Base-by-base conservation (phyloP, 208 protist species). In the Wallacemonas sp. region DNA sequence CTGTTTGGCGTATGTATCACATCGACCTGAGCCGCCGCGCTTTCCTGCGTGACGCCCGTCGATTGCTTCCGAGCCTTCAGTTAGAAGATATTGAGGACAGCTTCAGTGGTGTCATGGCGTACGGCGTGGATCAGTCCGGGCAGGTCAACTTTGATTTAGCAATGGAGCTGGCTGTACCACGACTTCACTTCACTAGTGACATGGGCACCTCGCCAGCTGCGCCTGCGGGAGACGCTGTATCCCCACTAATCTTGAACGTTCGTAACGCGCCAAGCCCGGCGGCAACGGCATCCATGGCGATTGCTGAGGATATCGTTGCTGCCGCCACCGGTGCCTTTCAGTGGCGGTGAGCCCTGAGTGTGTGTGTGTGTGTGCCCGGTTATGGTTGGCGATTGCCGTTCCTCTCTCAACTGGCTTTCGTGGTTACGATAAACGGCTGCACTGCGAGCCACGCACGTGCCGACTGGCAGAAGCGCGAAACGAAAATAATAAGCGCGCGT, bases 251-350 rank as follows among this genome's bases (percentile, higher is more conserved):
- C 65, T 21, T 91, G 1, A 79, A 90, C 58, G 75, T 93, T 15
- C 67, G 84, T 36, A 93, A 90, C 63, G 79, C 82, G 32, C 84
- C 87, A 0, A 89, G 78, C 33, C 87, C 84, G 17, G 68, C 82
- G 0, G 81, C 84, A 1, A 91, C 87, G 15, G 63, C 84, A 15
- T 85, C 62, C n/a, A 66, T 93, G 41, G 79, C 87, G 13, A 88
- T 91, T 37, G 84, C 84, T 9, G 68, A 88, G 27, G 68, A 81
- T 36, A 82, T 93, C 36, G 73, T 84, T 0, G 41, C 70, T 30
- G 53, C 41, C 21, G 67, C 70, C 1, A 37, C 77, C 17, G 29
- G 66, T 2, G 38, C 60, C 17, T 92, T 92, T 54, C 32, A 70
- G 17, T 78, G 78, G 77, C 50, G 33, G 48, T 34, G 19, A n/a